These are phyloP conservation scores for Pyrenochaeta sp. DNA, from an alignment of 2,329 filamentous ascomycete genomes.

Conservation along the genomic window DNA sequence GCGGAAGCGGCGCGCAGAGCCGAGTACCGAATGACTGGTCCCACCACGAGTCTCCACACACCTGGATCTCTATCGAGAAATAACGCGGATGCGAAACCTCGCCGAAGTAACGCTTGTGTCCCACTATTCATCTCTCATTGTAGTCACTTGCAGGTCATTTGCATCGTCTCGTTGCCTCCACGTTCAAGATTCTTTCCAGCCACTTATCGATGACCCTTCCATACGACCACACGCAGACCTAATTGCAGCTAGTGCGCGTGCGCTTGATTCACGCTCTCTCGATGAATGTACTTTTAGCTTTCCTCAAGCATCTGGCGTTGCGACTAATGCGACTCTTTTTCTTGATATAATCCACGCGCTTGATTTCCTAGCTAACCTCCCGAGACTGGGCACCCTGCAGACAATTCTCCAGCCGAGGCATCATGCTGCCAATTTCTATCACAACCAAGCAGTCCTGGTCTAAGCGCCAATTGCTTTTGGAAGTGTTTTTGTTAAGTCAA, in stretches of 20 bases:
- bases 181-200: slow-evolving; percentile 14
- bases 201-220: background rate
- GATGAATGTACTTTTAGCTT: background rate
- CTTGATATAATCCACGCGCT: background rate
- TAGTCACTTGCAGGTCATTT: slow-evolving; percentile 20
- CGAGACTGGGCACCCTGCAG: background rate
- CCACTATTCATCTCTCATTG: slow-evolving; percentile 18
- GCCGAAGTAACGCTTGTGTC: slow-evolving; percentile 21
- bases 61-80: slow-evolving; percentile 11
- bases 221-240: background rate
- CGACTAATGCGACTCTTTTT: no score
- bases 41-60: slow-evolving; percentile 15
- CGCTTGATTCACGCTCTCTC: background rate
- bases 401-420: background rate
- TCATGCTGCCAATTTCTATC: background rate
- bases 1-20: slow-evolving; percentile 37
- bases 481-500: background rate
- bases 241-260: background rate
- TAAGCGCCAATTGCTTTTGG: background rate
- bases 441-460: background rate
- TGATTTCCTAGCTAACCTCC: background rate
- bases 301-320: background rate
- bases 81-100: slow-evolving; percentile 17
- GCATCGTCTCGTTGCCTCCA: slow-evolving; percentile 8
- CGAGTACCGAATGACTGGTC: slow-evolving; percentile 26